Evolutionary conservation across 2,329 filamentous ascomycete genomes (phyloP).

Genomic region (Epichloe sp.): DNA sequence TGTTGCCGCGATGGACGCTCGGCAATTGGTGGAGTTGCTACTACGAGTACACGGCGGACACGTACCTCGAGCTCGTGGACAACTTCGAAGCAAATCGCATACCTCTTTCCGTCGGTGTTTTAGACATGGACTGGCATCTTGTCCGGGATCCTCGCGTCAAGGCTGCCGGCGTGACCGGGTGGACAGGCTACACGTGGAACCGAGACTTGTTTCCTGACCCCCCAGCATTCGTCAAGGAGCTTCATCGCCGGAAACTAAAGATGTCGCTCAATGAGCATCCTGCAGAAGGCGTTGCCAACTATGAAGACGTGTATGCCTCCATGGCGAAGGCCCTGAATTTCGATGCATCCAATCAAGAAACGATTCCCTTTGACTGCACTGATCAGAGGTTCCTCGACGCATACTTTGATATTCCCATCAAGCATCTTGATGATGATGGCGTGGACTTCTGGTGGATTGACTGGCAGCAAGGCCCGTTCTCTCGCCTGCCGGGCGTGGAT

Average conservation of each 20-base stretch:
- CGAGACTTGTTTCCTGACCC: conserved; percentile 40
- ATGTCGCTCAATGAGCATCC: conserved; percentile 50
- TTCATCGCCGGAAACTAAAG: conserved; percentile 39
- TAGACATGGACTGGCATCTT: conserved; percentile 57
- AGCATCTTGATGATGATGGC: conserved; percentile 39
- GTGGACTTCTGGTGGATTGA: conserved; percentile 57
- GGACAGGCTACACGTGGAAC: conserved; percentile 9
- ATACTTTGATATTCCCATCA: conserved; percentile 44
- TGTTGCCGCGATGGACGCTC: conserved; percentile 42
- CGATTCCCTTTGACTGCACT: conserved; percentile 43
- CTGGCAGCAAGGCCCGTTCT: conserved; percentile 49
- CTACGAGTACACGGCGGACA: conserved; percentile 40
- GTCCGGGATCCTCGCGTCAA: conserved; percentile 33
- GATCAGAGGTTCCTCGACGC: conserved; percentile 41
- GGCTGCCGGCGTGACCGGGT: conserved; percentile 38
- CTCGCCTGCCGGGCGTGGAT: conserved; percentile 43
- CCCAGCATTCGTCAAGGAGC: conserved; percentile 32
- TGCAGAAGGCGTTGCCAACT: conserved; percentile 40
- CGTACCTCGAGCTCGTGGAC: conserved; percentile 45
- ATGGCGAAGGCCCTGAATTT: conserved; percentile 39
- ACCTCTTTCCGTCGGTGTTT: conserved; percentile 44
- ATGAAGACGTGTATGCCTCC: conserved; percentile 42
- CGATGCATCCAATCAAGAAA: conserved; percentile 33
- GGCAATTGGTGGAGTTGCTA: conserved; percentile 57
- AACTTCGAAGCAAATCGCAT: conserved; percentile 36